phyloP scores from a whole-genome alignment of 169 alveolate species.

The Plasmodium gallinaceum region DNA sequence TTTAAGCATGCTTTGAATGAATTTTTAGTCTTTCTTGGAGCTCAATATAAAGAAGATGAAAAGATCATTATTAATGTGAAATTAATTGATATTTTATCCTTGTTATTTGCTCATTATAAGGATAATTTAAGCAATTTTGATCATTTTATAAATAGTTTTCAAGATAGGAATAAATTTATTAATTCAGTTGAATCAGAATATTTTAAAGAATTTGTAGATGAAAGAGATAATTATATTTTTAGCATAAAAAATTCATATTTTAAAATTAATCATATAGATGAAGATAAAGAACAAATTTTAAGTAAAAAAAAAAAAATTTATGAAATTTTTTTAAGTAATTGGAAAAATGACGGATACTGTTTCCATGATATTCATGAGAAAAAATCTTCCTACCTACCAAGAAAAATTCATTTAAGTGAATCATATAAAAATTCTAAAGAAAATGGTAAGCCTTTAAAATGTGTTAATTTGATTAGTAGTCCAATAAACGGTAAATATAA shows the following conservation, averaged over 20 bases:
- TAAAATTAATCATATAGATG: slow-evolving; percentile 8
- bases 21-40: slow-evolving; percentile 54
- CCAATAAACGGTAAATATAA: slow-evolving; percentile 13
- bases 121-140: slow-evolving; percentile 62
- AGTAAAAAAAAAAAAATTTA: slow-evolving; percentile 54
- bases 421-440: neutral
- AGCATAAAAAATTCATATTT: slow-evolving; percentile 34
- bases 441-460: neutral
- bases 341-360: slow-evolving; percentile 70
- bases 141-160: slow-evolving; percentile 66
- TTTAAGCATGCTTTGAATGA: slow-evolving; percentile 49
- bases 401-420: slow-evolving; percentile 23
- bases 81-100: slow-evolving; percentile 63
- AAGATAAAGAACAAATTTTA: slow-evolving; percentile 35
- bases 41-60: slow-evolving; percentile 63
- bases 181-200: slow-evolving; percentile 67
- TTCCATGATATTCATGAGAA: slow-evolving; percentile 47
- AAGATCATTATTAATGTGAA: slow-evolving; percentile 46
- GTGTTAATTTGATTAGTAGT: slow-evolving; percentile 18
- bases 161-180: slow-evolving; percentile 66
- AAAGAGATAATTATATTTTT: slow-evolving; percentile 46
- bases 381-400: slow-evolving; percentile 31
- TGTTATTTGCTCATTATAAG: slow-evolving; percentile 38
- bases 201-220: slow-evolving; percentile 57
- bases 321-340: slow-evolving; percentile 50